Conservation (phyloP, 148 eudicot species). For the Silene latifolia region DNA sequence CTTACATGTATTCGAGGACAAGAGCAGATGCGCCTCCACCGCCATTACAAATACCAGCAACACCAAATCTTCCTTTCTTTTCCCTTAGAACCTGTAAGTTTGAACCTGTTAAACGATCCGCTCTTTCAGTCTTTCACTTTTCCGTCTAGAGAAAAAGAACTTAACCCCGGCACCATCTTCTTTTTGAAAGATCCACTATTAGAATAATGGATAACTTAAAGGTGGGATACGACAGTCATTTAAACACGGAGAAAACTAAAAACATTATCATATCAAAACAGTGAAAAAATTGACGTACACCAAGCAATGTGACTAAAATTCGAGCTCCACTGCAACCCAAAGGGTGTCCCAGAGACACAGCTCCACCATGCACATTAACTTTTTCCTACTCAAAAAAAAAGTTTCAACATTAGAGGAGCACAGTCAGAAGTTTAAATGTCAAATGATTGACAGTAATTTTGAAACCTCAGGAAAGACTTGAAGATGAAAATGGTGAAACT, state of each 20-base stretch:
- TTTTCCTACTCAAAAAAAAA: conserved; percentile 45
- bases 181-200: too few relatives aligned
- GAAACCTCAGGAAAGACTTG: conserved; percentile 1
- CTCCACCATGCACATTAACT: conserved; percentile 93
- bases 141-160: too few relatives aligned
- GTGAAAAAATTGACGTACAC: conserved; percentile 42
- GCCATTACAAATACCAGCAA: conserved; percentile 92
- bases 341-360: conserved; percentile 96
- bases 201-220: background rate
- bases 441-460: background rate
- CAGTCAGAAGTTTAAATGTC: background rate
- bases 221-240: background rate
- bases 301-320: conserved; percentile 79
- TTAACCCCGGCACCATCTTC: too few relatives aligned
- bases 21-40: conserved; percentile 98
- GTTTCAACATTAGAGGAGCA: background rate
- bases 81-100: conserved; percentile 63
- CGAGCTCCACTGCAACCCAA: conserved; percentile 99
- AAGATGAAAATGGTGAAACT: conserved; percentile 31
- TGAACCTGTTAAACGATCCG: background rate
- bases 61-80: conserved; percentile 72
- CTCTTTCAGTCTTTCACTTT: too few relatives aligned
- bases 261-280: background rate
- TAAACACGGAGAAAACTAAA: background rate
- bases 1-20: conserved; percentile 86